Conservation (phyloP, 352 stramenopile species). For the Phytophthora citrophthora region DNA sequence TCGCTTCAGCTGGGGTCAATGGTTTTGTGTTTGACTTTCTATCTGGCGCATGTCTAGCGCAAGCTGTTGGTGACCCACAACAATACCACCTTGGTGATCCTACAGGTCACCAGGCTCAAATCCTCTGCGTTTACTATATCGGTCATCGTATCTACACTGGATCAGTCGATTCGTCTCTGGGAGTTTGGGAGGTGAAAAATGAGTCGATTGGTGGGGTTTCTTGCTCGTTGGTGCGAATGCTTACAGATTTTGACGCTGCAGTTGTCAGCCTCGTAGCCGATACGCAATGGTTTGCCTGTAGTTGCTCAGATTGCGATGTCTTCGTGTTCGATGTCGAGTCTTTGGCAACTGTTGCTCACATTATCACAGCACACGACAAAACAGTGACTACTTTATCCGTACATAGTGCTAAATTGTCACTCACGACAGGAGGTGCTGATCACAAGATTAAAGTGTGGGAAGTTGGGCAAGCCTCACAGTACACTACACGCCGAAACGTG, state of each 20-base stretch:
- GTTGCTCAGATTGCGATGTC: constrained; percentile 74
- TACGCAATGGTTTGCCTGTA: constrained; percentile 55
- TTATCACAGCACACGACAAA: constrained; percentile 61
- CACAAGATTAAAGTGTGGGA: constrained; percentile 73
- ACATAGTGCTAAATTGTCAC: constrained; percentile 45
- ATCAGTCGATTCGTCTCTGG: constrained; percentile 63
- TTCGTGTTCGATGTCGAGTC: constrained; percentile 65
- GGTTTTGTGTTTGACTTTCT: constrained; percentile 71
- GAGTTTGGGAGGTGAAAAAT: constrained; percentile 71
- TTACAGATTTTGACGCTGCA: constrained; percentile 73
- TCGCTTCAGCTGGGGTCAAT: constrained; percentile 55
- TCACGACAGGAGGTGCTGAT: constrained; percentile 69
- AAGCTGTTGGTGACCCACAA: constrained; percentile 65
- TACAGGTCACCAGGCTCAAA: constrained; percentile 68
- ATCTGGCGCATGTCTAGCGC: constrained; percentile 64
- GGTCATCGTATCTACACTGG: constrained; percentile 74
- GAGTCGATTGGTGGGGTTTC: constrained; percentile 59
- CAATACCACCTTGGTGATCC: constrained; percentile 72
- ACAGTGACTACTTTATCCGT: constrained; percentile 57
- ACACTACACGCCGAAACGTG: constrained; percentile 40
- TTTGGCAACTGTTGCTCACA: constrained; percentile 48
- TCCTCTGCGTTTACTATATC: constrained; percentile 70
- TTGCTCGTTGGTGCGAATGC: constrained; percentile 49
- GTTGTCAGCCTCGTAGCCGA: constrained; percentile 77
- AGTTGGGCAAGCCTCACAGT: constrained; percentile 29